A percentile compares a stretch with the other conserved stretches of the same genome.
phyloP scores from a whole-genome alignment of 1,284 basidiomycete species.

The Wolfiporia cocos region DNA sequence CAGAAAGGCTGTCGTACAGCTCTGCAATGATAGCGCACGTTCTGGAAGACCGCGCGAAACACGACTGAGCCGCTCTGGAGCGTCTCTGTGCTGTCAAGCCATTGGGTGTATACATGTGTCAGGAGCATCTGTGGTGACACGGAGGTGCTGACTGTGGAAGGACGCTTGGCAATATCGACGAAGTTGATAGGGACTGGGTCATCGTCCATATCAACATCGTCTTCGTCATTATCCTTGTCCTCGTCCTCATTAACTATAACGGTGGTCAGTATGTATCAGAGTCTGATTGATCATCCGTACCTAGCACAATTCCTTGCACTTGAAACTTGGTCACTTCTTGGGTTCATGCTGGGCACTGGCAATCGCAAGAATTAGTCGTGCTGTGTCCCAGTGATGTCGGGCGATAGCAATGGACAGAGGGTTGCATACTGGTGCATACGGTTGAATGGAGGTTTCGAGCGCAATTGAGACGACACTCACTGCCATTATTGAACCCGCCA shows the following conservation, averaged over 20 bases:
- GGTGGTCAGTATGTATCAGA: neutral
- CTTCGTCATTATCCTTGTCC: conserved; percentile 27
- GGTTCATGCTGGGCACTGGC: conserved; percentile 44
- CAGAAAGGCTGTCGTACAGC: conserved; percentile 31
- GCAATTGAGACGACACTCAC: too few relatives aligned
- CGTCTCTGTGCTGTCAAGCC: too few relatives aligned
- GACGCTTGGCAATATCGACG: conserved; percentile 42
- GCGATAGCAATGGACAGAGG: conserved; percentile 42
- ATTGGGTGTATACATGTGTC: too few relatives aligned
- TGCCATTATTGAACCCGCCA: neutral
- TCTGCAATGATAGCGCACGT: too few relatives aligned
- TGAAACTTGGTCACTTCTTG: conserved; percentile 26
- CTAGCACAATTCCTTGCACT: conserved; percentile 27
- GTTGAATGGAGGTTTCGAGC: too few relatives aligned
- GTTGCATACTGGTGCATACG: conserved; percentile 41
- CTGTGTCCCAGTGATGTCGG: conserved; percentile 46
- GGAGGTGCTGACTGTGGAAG: conserved; percentile 35
- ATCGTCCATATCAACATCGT: conserved; percentile 29
- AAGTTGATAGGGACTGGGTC: conserved; percentile 35
- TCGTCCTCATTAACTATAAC: conserved; percentile 10
- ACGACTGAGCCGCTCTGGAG: too few relatives aligned
- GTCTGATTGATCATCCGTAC: conserved; percentile 18
- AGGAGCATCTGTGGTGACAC: conserved; percentile 34
- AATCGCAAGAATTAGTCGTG: conserved; percentile 45
- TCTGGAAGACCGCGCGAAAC: too few relatives aligned